Conservation (phyloP, 225 moss, liverwort and hornwort genomes). For the Takakia lepidozioides region DNA sequence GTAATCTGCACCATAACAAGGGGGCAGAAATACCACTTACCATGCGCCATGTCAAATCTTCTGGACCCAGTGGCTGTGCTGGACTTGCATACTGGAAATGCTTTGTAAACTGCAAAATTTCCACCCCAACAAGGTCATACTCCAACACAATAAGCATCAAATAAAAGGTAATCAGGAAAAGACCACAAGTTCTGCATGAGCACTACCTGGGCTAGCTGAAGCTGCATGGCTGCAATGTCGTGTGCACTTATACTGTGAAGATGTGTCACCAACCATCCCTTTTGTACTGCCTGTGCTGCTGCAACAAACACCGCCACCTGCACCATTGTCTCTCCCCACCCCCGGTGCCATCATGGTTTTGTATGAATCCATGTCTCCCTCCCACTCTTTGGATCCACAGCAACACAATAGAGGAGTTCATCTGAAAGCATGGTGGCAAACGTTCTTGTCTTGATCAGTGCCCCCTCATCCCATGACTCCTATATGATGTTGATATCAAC, state of each 20-base stretch:
- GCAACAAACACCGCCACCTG: slow-evolving; percentile 38
- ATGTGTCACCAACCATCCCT: slow-evolving; percentile 40
- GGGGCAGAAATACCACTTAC: neutral
- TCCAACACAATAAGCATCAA: no score
- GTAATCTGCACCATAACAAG: neutral
- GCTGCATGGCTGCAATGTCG: slow-evolving; percentile 25
- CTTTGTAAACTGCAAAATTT: neutral
- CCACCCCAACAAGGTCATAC: no score
- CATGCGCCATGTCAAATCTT: slow-evolving; percentile 4
- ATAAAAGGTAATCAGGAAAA: no score
- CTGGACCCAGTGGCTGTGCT: slow-evolving; percentile 2
- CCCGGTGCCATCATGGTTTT: no score
- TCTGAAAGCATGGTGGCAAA: no score
- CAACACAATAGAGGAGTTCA: no score
- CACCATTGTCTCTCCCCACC: slow-evolving; percentile 14
- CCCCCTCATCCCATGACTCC: no score
- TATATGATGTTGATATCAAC: no score
- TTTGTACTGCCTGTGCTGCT: slow-evolving; percentile 27
- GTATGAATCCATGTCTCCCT: no score
- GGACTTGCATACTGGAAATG: slow-evolving; percentile 6
- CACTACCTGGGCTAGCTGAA: slow-evolving; percentile 21
- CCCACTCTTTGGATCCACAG: no score
- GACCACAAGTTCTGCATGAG: no score
- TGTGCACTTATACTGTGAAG: slow-evolving; percentile 24
- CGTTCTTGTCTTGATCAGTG: no score